Percentiles rank a stretch among this genome's conserved stretches.
These are phyloP conservation scores for Phialophora verrucosa DNA, from an alignment of 2,329 filamentous ascomycete species.

Conservation along the genomic window DNA sequence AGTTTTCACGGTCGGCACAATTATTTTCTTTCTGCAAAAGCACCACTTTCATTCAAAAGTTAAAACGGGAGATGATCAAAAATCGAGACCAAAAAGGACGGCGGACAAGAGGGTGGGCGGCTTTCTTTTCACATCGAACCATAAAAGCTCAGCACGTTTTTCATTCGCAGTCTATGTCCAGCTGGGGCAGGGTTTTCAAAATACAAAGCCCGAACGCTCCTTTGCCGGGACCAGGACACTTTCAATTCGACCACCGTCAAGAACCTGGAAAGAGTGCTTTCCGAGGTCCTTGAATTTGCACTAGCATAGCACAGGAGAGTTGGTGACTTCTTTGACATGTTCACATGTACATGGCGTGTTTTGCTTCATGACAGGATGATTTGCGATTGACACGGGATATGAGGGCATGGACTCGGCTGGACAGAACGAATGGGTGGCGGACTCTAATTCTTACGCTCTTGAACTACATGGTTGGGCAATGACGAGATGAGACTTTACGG, in stretches of 20 bases:
- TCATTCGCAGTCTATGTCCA: constrained; percentile 4
- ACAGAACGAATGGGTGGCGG: constrained; percentile 16
- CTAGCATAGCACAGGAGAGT: constrained; percentile 28
- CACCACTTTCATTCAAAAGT: constrained; percentile 21
- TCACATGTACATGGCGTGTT: constrained; percentile 23
- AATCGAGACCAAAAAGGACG: constrained; percentile 23
- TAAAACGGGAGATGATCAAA: constrained; percentile 20
- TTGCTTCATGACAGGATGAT: constrained; percentile 13
- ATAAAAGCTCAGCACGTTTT: constrained; percentile 28
- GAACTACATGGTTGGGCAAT: constrained; percentile 2
- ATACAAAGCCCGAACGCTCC: neutral
- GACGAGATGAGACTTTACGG: constrained; percentile 10
- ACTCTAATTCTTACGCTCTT: constrained; percentile 12
- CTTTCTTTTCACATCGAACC: constrained; percentile 24
- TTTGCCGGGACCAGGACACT: constrained; percentile 2
- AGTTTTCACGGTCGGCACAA: constrained; percentile 21
- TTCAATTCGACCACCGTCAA: constrained; percentile 7
- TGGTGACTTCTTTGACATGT: constrained; percentile 15
- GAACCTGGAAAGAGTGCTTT: constrained; percentile 7
- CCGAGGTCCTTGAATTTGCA: constrained; percentile 13
- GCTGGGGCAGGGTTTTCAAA: neutral
- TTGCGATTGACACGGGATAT: constrained; percentile 13
- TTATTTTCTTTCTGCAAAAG: constrained; percentile 22
- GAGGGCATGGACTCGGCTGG: constrained; percentile 17
- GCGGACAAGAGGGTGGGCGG: constrained; percentile 26